Conservation (phyloP, 1,139 yeast species). For the Taphrina flavorubra region DNA sequence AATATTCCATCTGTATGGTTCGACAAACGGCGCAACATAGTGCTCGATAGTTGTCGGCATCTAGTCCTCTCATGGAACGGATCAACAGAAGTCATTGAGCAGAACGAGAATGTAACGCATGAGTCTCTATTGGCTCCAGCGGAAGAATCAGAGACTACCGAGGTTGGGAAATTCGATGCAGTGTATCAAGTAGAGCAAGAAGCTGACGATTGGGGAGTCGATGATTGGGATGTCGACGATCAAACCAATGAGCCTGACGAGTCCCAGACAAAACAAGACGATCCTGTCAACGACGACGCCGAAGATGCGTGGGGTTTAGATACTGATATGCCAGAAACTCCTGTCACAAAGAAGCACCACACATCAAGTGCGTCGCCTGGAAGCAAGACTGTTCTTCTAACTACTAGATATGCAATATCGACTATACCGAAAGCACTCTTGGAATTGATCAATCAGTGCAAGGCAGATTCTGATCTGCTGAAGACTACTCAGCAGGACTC, state of each 20-base stretch:
- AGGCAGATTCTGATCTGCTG: conserved; percentile 7
- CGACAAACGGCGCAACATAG: conserved; percentile 7
- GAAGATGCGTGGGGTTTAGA: conserved; percentile 34
- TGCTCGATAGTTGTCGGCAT: conserved; percentile 6
- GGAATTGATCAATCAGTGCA: conserved; percentile 10
- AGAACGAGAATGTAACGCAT: conserved; percentile 22
- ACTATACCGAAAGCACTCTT: conserved; percentile 19
- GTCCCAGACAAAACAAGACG: background rate
- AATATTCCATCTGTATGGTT: conserved; percentile 13
- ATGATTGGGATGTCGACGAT: conserved; percentile 16
- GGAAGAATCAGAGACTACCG: background rate
- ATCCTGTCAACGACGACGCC: conserved; percentile 7
- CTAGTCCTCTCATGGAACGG: conserved; percentile 28
- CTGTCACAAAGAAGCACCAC: background rate
- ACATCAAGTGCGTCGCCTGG: background rate
- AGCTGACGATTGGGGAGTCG: conserved; percentile 16
- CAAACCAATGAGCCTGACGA: background rate
- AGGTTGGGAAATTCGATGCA: background rate
- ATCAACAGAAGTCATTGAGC: conserved; percentile 15
- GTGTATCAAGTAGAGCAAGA: conserved; percentile 6
- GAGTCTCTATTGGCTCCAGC: background rate
- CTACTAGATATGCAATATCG: conserved; percentile 22
- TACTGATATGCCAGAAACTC: conserved; percentile 4
- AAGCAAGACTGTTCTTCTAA: background rate
- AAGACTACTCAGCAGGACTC: background rate